A percentile compares a stretch with the other conserved stretches of the same genome.
These are phyloP conservation scores for Parmelia sp. DNA, from an alignment of 495 filamentous ascomycete genomes.

Conservation along the genomic window DNA sequence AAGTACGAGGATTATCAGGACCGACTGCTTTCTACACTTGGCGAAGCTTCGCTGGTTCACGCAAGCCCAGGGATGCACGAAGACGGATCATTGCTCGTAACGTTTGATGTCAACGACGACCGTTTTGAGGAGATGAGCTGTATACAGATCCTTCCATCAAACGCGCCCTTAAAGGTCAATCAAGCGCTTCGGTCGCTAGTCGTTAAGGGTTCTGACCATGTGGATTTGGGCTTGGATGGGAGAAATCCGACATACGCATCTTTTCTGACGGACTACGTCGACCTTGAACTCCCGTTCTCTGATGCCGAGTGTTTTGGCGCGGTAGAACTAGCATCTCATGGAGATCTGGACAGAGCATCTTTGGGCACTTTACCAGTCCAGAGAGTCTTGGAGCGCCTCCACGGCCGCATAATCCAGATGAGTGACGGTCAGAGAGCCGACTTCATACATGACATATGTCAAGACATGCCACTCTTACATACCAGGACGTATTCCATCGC, in stretches of 20 bases:
- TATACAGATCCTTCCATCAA: conserved; percentile 24
- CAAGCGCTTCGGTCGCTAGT: conserved; percentile 21
- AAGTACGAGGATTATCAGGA: conserved; percentile 11
- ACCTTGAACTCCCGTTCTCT: conserved; percentile 24
- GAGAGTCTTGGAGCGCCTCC: conserved; percentile 14
- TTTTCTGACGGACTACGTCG: conserved; percentile 25
- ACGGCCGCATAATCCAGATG: background rate
- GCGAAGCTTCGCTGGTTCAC: conserved; percentile 6
- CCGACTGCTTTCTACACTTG: conserved; percentile 12
- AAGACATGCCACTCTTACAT: conserved; percentile 22
- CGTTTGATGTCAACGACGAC: conserved; percentile 10
- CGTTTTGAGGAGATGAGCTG: conserved; percentile 22
- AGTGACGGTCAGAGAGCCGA: background rate
- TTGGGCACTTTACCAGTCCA: conserved; percentile 1
- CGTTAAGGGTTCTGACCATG: conserved; percentile 6
- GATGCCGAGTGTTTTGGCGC: conserved; percentile 18
- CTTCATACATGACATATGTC: conserved; percentile 12
- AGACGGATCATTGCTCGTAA: conserved; percentile 9
- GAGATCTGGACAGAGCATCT: conserved; percentile 2
- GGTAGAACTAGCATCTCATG: background rate
- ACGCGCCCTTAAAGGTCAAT: conserved; percentile 18
- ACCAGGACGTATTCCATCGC: conserved; percentile 29
- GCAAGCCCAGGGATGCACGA: background rate
- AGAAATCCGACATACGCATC: conserved; percentile 10
- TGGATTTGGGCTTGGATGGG: conserved; percentile 8